phyloP scores from a whole-genome alignment of 441 rosid genomes.

The Bocquillonia castaneifolia region DNA sequence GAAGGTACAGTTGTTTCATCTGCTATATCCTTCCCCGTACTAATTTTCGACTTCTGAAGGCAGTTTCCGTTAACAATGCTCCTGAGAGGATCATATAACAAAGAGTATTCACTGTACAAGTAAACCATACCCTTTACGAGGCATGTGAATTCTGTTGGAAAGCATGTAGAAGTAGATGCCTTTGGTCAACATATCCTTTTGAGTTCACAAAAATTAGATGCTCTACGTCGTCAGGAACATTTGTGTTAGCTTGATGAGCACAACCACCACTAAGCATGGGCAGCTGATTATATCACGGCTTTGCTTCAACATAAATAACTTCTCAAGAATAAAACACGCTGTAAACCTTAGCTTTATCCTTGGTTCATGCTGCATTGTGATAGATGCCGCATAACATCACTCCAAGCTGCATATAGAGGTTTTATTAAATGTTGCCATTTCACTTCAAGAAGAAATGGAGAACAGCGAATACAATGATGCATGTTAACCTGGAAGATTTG shows the following conservation, averaged over 20 bases:
- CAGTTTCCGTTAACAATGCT: too few relatives aligned
- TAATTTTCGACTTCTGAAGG: not conserved
- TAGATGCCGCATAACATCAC: slow-evolving; percentile 54
- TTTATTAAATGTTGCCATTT: slow-evolving; percentile 9
- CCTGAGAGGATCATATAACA: not conserved
- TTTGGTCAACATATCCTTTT: not conserved
- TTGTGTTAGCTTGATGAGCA: slow-evolving; percentile 7
- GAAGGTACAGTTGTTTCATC: not conserved
- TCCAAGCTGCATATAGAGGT: slow-evolving; percentile 55
- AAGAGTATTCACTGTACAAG: not conserved
- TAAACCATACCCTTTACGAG: not conserved
- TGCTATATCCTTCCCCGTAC: not conserved
- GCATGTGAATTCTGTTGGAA: not conserved
- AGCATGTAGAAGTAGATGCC: slow-evolving; percentile 8
- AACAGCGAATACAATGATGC: not conserved
- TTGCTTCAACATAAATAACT: slow-evolving; percentile 2
- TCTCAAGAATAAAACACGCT: not conserved
- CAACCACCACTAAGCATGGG: not conserved
- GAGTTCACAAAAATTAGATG: not conserved
- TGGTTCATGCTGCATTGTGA: slow-evolving; percentile 47
- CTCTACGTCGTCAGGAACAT: not conserved
- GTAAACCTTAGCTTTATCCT: slow-evolving; percentile 33
- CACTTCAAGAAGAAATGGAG: not conserved
- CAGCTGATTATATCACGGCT: not conserved
- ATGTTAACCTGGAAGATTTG: slow-evolving; percentile 57